Evolutionary conservation across 345 rosid species (phyloP).

Genomic region (Iberis pinnata): DNA sequence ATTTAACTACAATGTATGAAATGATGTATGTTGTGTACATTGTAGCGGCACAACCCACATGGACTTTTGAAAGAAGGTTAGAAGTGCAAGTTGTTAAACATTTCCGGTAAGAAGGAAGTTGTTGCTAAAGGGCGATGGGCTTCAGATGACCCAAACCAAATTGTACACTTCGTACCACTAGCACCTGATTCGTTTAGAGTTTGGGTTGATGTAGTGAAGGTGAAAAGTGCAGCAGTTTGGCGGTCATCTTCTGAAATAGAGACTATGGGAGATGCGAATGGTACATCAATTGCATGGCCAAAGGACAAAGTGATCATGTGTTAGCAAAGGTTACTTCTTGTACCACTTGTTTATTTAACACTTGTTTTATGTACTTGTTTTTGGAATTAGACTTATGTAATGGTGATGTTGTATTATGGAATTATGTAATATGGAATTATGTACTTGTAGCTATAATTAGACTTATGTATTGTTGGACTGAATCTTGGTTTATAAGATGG

Average conservation of each 20-base stretch:
- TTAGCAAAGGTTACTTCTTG: too few species aligned
- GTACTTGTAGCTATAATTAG: too few species aligned
- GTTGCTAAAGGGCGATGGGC: not conserved
- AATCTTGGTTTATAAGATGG: too few species aligned
- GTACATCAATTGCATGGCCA: not conserved
- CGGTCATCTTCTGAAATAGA: not conserved
- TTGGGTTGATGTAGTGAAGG: not conserved
- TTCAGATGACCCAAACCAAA: not conserved
- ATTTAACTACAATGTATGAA: too few species aligned
- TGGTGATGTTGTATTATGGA: too few species aligned
- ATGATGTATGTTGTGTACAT: too few species aligned
- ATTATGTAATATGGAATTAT: too few species aligned
- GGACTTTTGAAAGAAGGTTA: not conserved
- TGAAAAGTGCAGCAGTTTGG: not conserved
- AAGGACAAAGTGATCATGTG: not conserved
- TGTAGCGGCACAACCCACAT: too few species aligned
- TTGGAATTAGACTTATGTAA: too few species aligned
- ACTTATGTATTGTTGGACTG: too few species aligned
- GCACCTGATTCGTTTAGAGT: not conserved
- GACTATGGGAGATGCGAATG: not conserved
- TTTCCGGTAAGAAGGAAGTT: not conserved
- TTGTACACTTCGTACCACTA: not conserved
- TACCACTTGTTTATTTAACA: too few species aligned
- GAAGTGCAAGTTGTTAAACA: not conserved
- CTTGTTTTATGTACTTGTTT: too few species aligned